A percentile compares a stretch with the other conserved stretches of the same genome.
Conservation (phyloP, 106 monocot species). For the Dioscorea dumetorum region DNA sequence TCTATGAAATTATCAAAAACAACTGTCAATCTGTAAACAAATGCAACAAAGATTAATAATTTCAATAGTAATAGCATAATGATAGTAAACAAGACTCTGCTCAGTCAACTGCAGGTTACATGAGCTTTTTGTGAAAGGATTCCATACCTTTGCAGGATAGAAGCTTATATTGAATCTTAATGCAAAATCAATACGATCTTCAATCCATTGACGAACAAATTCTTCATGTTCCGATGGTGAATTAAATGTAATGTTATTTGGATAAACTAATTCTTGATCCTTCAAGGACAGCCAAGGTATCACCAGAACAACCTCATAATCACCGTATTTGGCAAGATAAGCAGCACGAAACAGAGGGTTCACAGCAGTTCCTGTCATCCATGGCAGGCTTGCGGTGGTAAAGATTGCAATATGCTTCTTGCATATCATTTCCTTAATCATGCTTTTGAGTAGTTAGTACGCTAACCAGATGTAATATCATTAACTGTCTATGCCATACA, state of each 20-base stretch:
- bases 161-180: constrained; percentile 49
- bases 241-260: constrained; percentile 54
- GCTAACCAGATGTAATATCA: no score
- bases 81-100: no score
- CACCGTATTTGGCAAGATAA: constrained; percentile 56
- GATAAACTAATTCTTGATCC: constrained; percentile 78
- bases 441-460: background rate
- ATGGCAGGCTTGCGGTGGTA: constrained; percentile 89
- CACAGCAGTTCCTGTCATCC: constrained; percentile 94
- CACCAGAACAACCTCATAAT: constrained; percentile 52
- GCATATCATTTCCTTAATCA: constrained; percentile 19
- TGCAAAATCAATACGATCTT: constrained; percentile 42
- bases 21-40: no score
- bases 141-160: constrained; percentile 72
- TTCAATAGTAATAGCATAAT: no score
- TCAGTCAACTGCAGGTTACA: no score
- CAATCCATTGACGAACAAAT: constrained; percentile 62
- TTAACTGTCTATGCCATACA: no score
- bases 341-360: constrained; percentile 90
- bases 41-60: no score
- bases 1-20: no score
- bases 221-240: constrained; percentile 61
- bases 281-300: constrained; percentile 80
- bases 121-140: no score
- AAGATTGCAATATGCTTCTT: constrained; percentile 70